Conservation (phyloP, 139 green algal species). For the Coccomyxa sp. region DNA sequence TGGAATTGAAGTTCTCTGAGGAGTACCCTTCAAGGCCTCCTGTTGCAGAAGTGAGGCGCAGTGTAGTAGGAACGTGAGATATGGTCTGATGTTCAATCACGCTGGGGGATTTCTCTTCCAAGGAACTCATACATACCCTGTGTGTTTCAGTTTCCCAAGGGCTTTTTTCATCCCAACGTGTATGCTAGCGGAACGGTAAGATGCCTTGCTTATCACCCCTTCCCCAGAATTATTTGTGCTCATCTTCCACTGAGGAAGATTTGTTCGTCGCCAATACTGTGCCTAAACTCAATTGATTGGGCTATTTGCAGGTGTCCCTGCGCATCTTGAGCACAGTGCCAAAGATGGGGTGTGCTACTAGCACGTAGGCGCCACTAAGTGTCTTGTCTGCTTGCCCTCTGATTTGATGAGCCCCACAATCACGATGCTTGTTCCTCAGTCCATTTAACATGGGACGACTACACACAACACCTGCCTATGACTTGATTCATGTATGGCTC, state of each 20-base stretch:
- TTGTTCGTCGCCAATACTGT: no score
- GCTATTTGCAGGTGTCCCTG: not conserved
- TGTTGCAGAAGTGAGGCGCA: not conserved
- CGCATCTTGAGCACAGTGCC: not conserved
- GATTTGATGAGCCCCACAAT: no score
- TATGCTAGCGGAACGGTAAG: not conserved
- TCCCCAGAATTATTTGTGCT: not conserved
- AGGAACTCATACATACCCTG: no score
- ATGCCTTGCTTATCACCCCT: not conserved
- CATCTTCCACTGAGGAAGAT: not conserved
- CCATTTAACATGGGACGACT: no score
- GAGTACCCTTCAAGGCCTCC: not conserved
- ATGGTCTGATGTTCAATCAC: no score
- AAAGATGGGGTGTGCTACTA: not conserved
- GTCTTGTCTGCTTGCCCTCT: no score
- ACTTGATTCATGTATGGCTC: not conserved
- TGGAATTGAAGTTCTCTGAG: not conserved
- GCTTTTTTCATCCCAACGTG: not conserved
- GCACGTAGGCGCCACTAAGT: not conserved
- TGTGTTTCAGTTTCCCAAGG: not conserved
- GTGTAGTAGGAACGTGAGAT: no score
- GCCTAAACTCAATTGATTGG: not conserved
- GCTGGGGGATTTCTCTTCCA: no score
- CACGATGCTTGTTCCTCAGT: no score
- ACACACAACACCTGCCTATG: no score